Percentiles rank a stretch among this genome's conserved stretches.
Evolutionary conservation across 2,329 filamentous ascomycete species (phyloP).

Genomic region (Trichoderma aggressivum): DNA sequence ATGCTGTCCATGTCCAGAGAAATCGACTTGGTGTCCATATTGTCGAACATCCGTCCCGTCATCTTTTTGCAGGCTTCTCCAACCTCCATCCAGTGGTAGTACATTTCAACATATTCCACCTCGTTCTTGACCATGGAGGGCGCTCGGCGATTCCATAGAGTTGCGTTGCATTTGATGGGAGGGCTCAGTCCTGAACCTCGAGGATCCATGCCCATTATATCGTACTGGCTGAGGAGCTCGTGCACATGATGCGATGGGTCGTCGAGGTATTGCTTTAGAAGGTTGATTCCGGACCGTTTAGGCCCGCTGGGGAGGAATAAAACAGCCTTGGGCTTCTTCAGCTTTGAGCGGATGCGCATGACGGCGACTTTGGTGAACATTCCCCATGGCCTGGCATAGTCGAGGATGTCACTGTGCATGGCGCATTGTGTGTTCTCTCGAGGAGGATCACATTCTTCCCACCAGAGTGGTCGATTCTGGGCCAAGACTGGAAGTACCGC

Average conservation of each 20-base stretch:
- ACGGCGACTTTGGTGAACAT: background rate
- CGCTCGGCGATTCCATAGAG: background rate
- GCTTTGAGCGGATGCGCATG: background rate
- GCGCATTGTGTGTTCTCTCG: background rate
- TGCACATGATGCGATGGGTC: background rate
- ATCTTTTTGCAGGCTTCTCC: background rate
- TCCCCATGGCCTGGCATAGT: background rate
- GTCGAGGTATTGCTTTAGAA: background rate
- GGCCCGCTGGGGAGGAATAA: background rate
- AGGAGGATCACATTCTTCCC: background rate
- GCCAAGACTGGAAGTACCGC: background rate
- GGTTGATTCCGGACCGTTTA: background rate
- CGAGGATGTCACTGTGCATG: background rate
- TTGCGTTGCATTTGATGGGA: background rate
- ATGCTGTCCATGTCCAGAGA: background rate
- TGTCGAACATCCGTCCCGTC: background rate
- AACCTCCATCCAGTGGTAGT: background rate
- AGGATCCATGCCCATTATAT: background rate
- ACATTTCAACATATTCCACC: background rate
- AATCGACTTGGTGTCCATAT: background rate
- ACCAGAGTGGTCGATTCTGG: background rate
- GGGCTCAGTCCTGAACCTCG: background rate
- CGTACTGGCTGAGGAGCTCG: background rate
- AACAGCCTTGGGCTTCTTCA: background rate
- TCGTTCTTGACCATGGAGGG: constrained; percentile 16